Evolutionary conservation across 192 early-diverging fungal genomes (phyloP).

Genomic region (Paraglomus occultum): DNA sequence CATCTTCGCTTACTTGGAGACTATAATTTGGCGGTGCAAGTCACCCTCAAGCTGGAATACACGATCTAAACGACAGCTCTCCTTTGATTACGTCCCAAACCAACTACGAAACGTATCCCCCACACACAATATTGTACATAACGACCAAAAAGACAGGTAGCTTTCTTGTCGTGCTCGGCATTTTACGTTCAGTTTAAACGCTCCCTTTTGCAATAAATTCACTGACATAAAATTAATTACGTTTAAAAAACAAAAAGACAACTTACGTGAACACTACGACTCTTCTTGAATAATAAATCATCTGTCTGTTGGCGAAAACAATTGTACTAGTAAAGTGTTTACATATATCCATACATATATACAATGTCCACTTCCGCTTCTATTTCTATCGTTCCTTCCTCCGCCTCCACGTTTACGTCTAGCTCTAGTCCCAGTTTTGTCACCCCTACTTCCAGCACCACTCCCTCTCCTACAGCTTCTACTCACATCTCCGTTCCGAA

Average conservation of each 20-base stretch:
- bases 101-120: not conserved
- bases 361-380: too few species aligned
- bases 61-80: not conserved
- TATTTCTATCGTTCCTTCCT: not conserved
- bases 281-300: too few species aligned
- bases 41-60: conserved; percentile 19
- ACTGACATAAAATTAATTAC: not conserved
- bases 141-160: not conserved
- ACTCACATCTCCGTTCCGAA: not conserved
- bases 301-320: too few species aligned
- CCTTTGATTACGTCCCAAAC: not conserved
- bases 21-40: not conserved
- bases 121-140: not conserved
- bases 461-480: not conserved
- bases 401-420: not conserved
- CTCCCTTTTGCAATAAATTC: not conserved
- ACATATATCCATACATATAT: too few species aligned
- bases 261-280: too few species aligned
- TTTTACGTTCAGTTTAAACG: not conserved
- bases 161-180: not conserved
- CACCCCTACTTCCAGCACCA: not conserved
- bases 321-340: too few species aligned
- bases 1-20: too few species aligned
- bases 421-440: not conserved
- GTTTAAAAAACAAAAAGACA: not conserved